These are phyloP conservation scores for Aplosporella prunicola DNA, from an alignment of 2,329 filamentous ascomycete species.

Conservation along the genomic window DNA sequence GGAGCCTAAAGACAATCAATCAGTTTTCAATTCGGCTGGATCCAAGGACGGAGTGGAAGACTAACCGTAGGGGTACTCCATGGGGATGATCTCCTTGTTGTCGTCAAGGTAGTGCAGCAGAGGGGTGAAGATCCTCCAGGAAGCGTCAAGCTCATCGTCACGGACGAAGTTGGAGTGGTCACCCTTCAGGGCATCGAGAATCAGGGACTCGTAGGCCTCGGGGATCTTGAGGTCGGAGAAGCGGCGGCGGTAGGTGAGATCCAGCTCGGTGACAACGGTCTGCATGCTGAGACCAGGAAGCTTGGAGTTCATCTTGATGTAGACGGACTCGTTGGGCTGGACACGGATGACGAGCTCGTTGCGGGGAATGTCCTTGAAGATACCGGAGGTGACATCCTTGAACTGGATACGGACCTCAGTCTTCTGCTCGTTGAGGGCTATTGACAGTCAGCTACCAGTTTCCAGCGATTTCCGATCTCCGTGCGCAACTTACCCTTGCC, in stretches of 20 bases:
- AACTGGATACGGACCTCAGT: constrained; percentile 98
- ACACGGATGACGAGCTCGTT: constrained; percentile 99
- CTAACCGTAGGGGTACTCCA: constrained; percentile 99
- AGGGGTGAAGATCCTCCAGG: constrained; percentile 97
- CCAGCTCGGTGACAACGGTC: constrained; percentile 95
- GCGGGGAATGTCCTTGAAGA: constrained; percentile 98
- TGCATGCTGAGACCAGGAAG: constrained; percentile 97
- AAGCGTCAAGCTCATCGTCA: constrained; percentile 74
- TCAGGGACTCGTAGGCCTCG: constrained; percentile 96
- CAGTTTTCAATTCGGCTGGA: constrained; percentile 6
- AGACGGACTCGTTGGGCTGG: constrained; percentile 98
- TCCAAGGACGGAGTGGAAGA: constrained; percentile 14
- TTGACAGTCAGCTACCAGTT: constrained; percentile 10
- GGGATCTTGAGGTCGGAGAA: constrained; percentile 99
- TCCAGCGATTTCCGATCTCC: not conserved
- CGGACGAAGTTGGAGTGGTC: constrained; percentile 91
- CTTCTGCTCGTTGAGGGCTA: constrained; percentile 96
- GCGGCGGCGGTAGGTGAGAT: constrained; percentile 92
- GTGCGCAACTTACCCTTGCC: constrained; percentile 59
- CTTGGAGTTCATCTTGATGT: constrained; percentile 99
- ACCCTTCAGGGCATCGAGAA: constrained; percentile 94
- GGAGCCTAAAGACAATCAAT: constrained; percentile 56
- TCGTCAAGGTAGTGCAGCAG: constrained; percentile 96
- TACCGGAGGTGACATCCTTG: constrained; percentile 97
- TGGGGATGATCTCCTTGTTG: constrained; percentile 98